Evolutionary conservation across 2,329 filamentous ascomycete species (phyloP).

Genomic region (Penicillium sp.): DNA sequence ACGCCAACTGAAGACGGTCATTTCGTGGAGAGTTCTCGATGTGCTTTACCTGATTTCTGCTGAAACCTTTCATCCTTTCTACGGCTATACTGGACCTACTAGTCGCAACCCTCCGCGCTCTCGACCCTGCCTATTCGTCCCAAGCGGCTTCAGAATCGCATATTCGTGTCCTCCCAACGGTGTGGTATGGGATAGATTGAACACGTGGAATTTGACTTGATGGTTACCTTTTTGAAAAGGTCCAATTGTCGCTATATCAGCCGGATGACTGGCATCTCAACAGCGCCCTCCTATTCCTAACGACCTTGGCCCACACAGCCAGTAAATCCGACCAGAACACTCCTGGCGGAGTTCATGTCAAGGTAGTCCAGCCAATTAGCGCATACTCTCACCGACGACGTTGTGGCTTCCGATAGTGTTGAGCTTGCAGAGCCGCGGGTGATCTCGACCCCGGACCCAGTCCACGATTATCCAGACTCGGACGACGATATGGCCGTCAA

Average conservation of each 20-base stretch:
- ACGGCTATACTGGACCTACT: background rate
- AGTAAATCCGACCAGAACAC: constrained; percentile 6
- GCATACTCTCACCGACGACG: constrained; percentile 15
- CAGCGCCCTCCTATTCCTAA: constrained; percentile 8
- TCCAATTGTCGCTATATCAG: constrained; percentile 1
- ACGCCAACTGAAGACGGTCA: constrained; percentile 5
- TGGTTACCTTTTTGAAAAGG: background rate
- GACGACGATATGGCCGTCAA: constrained; percentile 48
- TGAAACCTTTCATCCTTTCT: background rate
- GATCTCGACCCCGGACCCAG: constrained; percentile 35
- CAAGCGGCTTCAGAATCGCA: background rate
- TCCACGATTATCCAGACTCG: constrained; percentile 39
- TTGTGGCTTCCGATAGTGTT: constrained; percentile 35
- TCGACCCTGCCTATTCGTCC: background rate
- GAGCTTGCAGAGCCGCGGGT: constrained; percentile 27
- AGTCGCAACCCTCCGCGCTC: background rate
- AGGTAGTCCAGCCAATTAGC: constrained; percentile 6
- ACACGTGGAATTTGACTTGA: constrained; percentile 8
- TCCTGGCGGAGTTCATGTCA: constrained; percentile 8
- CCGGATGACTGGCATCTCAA: constrained; percentile 9
- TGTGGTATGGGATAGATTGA: background rate
- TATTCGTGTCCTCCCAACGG: background rate
- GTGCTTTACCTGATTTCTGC: background rate
- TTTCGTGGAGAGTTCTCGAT: background rate
- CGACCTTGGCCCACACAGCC: constrained; percentile 6